Evolutionary conservation across 495 filamentous ascomycete genomes (phyloP).

Genomic region (Penicillium herquei): DNA sequence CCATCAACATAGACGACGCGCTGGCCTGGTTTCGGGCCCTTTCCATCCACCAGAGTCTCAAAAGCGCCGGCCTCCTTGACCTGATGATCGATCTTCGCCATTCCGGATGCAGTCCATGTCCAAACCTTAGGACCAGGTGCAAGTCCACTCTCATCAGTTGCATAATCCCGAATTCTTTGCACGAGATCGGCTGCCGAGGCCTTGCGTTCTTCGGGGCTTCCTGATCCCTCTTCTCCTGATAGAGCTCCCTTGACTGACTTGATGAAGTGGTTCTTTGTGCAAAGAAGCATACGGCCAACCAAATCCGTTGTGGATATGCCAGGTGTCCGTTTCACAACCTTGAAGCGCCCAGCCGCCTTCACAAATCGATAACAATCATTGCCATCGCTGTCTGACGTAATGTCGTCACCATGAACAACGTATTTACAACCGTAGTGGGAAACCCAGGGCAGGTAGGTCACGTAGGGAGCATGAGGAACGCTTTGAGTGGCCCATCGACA

Average conservation of each 20-base stretch:
- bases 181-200: conserved; percentile 59
- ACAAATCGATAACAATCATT: conserved; percentile 98
- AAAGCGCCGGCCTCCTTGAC: conserved; percentile 58
- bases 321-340: conserved; percentile 92
- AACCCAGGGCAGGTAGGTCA: conserved; percentile 90
- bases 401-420: conserved; percentile 89
- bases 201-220: conserved; percentile 63
- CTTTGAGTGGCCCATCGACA: conserved; percentile 89
- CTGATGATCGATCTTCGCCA: conserved; percentile 49
- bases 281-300: conserved; percentile 94
- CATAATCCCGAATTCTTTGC: conserved; percentile 77
- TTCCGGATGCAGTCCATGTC: conserved; percentile 64
- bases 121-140: conserved; percentile 73
- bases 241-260: conserved; percentile 67
- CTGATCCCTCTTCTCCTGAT: conserved; percentile 67
- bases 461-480: conserved; percentile 87
- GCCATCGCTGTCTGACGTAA: conserved; percentile 79
- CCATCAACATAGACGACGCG: conserved; percentile 92
- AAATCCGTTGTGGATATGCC: conserved; percentile 97
- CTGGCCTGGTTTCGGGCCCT: conserved; percentile 68
- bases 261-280: conserved; percentile 86
- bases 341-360: conserved; percentile 86
- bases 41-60: conserved; percentile 62
- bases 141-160: conserved; percentile 75
- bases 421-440: conserved; percentile 89